Percentiles rank a stretch among this genome's conserved stretches.
phyloP scores from a whole-genome alignment of 352 stramenopile genomes.

The Pythium guiyangense region DNA sequence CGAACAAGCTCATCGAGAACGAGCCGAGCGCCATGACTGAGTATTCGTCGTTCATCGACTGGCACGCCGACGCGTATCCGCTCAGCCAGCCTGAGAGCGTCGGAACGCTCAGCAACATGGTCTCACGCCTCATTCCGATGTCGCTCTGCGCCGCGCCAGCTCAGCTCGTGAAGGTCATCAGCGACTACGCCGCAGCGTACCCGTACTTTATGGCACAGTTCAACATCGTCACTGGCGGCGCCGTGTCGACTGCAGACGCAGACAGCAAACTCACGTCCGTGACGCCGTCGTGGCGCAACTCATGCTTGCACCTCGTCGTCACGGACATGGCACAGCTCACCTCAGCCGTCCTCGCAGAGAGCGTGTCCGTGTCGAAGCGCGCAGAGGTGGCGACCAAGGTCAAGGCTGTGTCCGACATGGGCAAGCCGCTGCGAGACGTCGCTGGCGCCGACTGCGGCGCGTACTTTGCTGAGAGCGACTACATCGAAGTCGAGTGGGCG shows the following conservation, averaged over 20 bases:
- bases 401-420: constrained; percentile 3
- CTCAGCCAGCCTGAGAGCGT: not conserved
- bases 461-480: too few relatives aligned
- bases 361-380: not conserved
- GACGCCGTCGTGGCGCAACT: constrained; percentile 5
- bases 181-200: not conserved
- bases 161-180: constrained; percentile 4
- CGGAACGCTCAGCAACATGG: constrained; percentile 1
- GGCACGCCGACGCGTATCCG: not conserved
- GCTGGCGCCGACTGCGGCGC: too few relatives aligned
- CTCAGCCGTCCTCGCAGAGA: not conserved
- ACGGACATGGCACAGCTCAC: not conserved
- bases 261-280: constrained; percentile 2
- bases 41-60: constrained; percentile 1
- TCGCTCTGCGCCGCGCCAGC: not conserved
- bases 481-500: too few relatives aligned
- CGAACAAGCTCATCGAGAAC: not conserved
- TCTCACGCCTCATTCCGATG: constrained; percentile 3
- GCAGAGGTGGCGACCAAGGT: not conserved
- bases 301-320: constrained; percentile 4
- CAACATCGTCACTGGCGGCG: constrained; percentile 5
- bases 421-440: constrained; percentile 2
- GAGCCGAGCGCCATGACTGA: not conserved
- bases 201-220: not conserved
- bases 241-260: constrained; percentile 4